Evolutionary conservation across 805 yeast species (phyloP).

Genomic region (Sungouiella blattae): DNA sequence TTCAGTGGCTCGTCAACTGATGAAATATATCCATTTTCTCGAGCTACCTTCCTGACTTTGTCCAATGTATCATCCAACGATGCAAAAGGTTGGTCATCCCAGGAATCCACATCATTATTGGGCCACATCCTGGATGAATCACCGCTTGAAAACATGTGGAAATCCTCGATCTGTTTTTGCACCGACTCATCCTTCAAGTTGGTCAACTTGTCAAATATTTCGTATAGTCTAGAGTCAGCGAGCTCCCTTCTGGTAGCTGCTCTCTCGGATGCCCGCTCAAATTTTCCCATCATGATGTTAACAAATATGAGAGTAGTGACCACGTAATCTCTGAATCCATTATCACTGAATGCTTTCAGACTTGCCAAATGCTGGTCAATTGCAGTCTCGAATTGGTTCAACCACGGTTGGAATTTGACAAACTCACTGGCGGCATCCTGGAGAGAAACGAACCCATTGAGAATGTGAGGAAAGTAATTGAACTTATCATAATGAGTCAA

Average conservation of each 20-base stretch:
- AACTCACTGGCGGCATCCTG: slow-evolving; percentile 35
- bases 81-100: slow-evolving; percentile 6
- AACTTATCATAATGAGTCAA: slow-evolving; percentile 18
- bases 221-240: slow-evolving; percentile 30
- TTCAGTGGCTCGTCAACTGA: background rate
- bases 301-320: slow-evolving; percentile 35
- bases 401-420: slow-evolving; percentile 40
- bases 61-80: slow-evolving; percentile 11
- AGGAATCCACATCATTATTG: slow-evolving; percentile 5
- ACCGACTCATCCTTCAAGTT: slow-evolving; percentile 28
- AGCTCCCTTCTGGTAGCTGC: slow-evolving; percentile 33
- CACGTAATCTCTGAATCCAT: slow-evolving; percentile 28
- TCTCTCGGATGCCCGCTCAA: slow-evolving; percentile 24
- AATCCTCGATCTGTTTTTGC: slow-evolving; percentile 35
- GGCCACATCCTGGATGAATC: slow-evolving; percentile 28
- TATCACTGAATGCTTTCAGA: slow-evolving; percentile 12
- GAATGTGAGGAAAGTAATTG: slow-evolving; percentile 22
- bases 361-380: slow-evolving; percentile 26
- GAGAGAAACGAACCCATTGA: slow-evolving; percentile 30
- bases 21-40: too few relatives aligned
- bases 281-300: slow-evolving; percentile 30
- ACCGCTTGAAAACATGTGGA: slow-evolving; percentile 37
- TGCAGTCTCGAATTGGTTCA: slow-evolving; percentile 32
- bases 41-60: slow-evolving; percentile 10
- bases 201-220: slow-evolving; percentile 33